Evolutionary conservation across 2,329 filamentous ascomycete species (phyloP), one percentile per base, ranked within the genome.

Genomic region (Cadophora gregata): DNA sequence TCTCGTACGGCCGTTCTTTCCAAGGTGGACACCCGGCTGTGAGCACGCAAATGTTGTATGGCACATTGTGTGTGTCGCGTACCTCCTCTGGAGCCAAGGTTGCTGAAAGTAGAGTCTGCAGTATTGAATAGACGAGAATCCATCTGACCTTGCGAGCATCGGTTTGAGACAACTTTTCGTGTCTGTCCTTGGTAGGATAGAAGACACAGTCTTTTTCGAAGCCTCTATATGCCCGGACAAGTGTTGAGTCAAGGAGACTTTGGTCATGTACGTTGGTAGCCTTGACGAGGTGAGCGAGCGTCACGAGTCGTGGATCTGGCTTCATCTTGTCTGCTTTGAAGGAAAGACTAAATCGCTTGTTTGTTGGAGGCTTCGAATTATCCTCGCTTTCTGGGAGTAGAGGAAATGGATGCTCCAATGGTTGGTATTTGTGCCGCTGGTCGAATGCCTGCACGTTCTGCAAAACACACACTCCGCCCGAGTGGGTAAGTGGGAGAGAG

Each of bases 101-200:
- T 45, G 88, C 88, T 62, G 86, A 86, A 10, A 85, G 83, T 1
- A 96, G 82, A n/a, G 88, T 89, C 75, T 96, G 92, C 65, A 93
- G 84, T 3, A 88, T 84, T 21, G 88, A 85, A 73, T 95, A 95
- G 7, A 95, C 84, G 42, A 94, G 76, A 33, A 94, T 86, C 92
- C 92, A 96, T 47, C 92, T 84, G 19, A 93, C 85, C 77, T 93
- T 94, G 48, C 92, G 87, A 1, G 87, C 90, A 69, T 95, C 92
- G 9, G 84, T 81, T 12, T 87, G 79, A 0, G 85, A 84, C 0
- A 90, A 75, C 73, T 86, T 88, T 42, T 88, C 85, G 38, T 77
- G 67, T 65, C 86, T 87, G 66, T 90, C 86, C 67, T 85, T 88
- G 24, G 81, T 79, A 1, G 84, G 81, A 0, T 79, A 78, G 58